These are phyloP conservation scores for Diaporthe sp. DNA, from an alignment of 2,329 filamentous ascomycete genomes.

Conservation along the genomic window DNA sequence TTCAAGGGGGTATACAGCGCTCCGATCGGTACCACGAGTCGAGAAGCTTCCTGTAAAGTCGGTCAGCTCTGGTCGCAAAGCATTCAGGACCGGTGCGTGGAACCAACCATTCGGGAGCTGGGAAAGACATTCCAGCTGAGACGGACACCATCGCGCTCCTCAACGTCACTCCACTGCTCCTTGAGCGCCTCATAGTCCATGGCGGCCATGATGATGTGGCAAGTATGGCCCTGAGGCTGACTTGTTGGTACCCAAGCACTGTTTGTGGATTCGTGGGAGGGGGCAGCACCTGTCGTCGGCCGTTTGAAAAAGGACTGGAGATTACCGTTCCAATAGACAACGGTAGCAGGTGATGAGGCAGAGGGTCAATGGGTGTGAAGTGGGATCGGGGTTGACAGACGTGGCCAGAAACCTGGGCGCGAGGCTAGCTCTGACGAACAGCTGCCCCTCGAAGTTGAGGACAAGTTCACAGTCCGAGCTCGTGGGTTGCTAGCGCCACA, in stretches of 20 bases:
- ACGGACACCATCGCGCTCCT: conserved; percentile 95
- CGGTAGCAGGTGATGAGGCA: conserved; percentile 19
- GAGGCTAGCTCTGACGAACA: conserved; percentile 31
- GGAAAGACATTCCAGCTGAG: conserved; percentile 99
- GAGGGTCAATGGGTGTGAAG: neutral
- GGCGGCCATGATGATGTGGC: conserved; percentile 37
- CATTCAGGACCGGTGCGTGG: conserved; percentile 7
- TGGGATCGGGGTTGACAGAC: conserved; percentile 34
- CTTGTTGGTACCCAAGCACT: conserved; percentile 12
- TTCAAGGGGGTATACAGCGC: conserved; percentile 96
- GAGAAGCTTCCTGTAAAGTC: conserved; percentile 82
- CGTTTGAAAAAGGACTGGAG: neutral
- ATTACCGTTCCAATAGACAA: conserved; percentile 14
- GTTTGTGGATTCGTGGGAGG: neutral
- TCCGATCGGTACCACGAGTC: conserved; percentile 95
- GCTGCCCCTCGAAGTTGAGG: conserved; percentile 38
- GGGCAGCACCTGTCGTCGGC: neutral
- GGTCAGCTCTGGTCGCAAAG: conserved; percentile 40
- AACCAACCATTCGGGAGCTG: conserved; percentile 91
- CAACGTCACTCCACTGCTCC: conserved; percentile 95
- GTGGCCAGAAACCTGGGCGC: conserved; percentile 38
- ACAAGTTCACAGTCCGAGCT: conserved; percentile 41
- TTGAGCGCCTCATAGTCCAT: conserved; percentile 97
- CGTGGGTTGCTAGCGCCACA: conserved; percentile 36
- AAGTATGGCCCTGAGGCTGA: conserved; percentile 20